Conservation (phyloP, 306 rosid species). For the Quercus cerris region DNA sequence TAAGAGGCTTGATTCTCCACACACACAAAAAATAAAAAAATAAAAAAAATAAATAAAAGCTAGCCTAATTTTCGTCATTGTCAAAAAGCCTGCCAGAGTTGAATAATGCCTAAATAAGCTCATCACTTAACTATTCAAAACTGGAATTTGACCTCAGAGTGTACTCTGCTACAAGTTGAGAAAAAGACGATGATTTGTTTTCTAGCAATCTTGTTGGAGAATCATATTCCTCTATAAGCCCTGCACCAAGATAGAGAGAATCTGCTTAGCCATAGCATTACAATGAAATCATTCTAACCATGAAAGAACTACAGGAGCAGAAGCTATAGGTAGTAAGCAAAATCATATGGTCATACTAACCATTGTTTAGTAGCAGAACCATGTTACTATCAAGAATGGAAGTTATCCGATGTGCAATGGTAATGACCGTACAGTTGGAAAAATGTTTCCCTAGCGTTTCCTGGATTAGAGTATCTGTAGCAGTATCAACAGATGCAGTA, state of each 20-base stretch:
- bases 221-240: conserved; percentile 9
- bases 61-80: neutral
- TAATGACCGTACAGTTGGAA: conserved; percentile 26
- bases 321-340: neutral
- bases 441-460: conserved; percentile 27
- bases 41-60: neutral
- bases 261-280: neutral
- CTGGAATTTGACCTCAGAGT: conserved; percentile 31
- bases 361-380: conserved; percentile 31
- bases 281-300: neutral
- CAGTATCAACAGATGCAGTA: conserved; percentile 53
- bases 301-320: too few relatives aligned
- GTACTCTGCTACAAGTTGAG: conserved; percentile 24
- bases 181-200: conserved; percentile 15
- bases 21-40: too few relatives aligned
- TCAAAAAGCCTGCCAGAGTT: neutral
- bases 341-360: neutral
- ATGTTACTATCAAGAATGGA: conserved; percentile 28
- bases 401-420: conserved; percentile 36
- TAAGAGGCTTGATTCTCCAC: neutral
- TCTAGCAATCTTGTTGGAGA: conserved; percentile 1
- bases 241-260: neutral
- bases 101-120: neutral
- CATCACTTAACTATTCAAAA: neutral
- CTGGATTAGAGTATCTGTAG: conserved; percentile 53